A percentile compares a stretch with the other conserved stretches of the same genome.
Evolutionary conservation across 2,329 filamentous ascomycete species (phyloP).

Genomic region (Sporothrix pseudoabietina): DNA sequence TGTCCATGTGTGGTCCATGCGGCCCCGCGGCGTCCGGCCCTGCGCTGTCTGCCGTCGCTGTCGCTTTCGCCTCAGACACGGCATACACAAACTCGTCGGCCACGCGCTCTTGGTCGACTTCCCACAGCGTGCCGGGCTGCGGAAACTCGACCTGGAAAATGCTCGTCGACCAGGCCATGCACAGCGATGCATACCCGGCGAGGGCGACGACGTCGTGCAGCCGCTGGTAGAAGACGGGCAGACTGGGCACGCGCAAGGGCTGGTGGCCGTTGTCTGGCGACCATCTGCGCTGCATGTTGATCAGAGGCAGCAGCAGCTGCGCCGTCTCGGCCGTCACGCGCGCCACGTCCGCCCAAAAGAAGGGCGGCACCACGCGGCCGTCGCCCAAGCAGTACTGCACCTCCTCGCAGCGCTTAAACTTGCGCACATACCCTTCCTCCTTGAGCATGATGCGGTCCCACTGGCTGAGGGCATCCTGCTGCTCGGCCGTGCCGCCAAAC

Average conservation of each 20-base stretch:
- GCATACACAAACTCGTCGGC: slow-evolving; percentile 26
- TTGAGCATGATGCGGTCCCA: slow-evolving; percentile 41
- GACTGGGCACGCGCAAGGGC: slow-evolving; percentile 25
- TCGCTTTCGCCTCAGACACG: slow-evolving; percentile 15
- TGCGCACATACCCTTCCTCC: slow-evolving; percentile 46
- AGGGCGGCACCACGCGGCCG: slow-evolving; percentile 36
- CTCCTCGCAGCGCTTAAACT: slow-evolving; percentile 39
- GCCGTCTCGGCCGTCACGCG: slow-evolving; percentile 41
- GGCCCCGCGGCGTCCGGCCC: too few relatives aligned
- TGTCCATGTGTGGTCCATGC: neutral
- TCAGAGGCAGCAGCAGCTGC: slow-evolving; percentile 44
- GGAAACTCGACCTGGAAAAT: slow-evolving; percentile 42
- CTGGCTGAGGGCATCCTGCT: slow-evolving; percentile 39
- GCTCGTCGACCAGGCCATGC: slow-evolving; percentile 39
- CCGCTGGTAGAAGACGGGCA: slow-evolving; percentile 40
- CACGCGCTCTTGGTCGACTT: slow-evolving; percentile 34
- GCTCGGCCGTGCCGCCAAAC: slow-evolving; percentile 44
- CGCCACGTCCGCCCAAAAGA: slow-evolving; percentile 47
- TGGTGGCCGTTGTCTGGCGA: neutral
- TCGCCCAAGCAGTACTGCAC: slow-evolving; percentile 38
- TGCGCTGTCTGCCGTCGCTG: neutral
- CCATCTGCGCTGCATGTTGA: slow-evolving; percentile 38
- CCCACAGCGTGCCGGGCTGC: slow-evolving; percentile 38
- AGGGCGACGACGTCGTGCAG: slow-evolving; percentile 42
- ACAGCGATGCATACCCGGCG: slow-evolving; percentile 41